These are phyloP conservation scores for Thermomyces lanuginosus DNA, from an alignment of 2,329 filamentous ascomycete genomes.

Conservation along the genomic window DNA sequence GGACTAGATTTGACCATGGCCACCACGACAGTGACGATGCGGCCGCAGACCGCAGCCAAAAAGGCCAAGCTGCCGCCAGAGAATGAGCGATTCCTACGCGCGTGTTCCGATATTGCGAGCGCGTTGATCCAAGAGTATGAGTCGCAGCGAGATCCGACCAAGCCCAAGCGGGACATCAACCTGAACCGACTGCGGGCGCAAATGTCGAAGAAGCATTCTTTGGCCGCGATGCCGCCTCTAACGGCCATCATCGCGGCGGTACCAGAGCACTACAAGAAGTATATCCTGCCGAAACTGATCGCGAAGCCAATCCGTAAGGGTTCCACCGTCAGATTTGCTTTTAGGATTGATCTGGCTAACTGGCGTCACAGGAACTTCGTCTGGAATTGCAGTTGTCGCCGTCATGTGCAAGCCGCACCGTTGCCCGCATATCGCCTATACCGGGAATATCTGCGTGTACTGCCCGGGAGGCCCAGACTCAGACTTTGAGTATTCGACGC, in stretches of 20 bases:
- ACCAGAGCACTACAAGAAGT: slow-evolving; percentile 99
- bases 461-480: slow-evolving; percentile 95
- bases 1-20: slow-evolving; percentile 34
- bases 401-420: slow-evolving; percentile 99
- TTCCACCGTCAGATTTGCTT: not conserved
- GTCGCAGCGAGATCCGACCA: slow-evolving; percentile 54
- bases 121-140: slow-evolving; percentile 91
- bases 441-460: slow-evolving; percentile 97
- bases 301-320: slow-evolving; percentile 78
- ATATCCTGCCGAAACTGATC: slow-evolving; percentile 87
- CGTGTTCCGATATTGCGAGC: slow-evolving; percentile 89
- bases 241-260: slow-evolving; percentile 96
- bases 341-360: not conserved
- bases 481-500: slow-evolving; percentile 97
- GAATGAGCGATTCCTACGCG: slow-evolving; percentile 84
- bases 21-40: slow-evolving; percentile 44
- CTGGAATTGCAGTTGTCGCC: slow-evolving; percentile 91
- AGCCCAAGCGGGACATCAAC: slow-evolving; percentile 72
- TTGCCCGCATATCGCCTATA: slow-evolving; percentile 95
- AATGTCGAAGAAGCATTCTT: slow-evolving; percentile 79
- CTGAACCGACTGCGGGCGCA: slow-evolving; percentile 76
- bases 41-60: slow-evolving; percentile 44
- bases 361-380: slow-evolving; percentile 54
- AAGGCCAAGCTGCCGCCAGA: slow-evolving; percentile 68
- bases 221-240: slow-evolving; percentile 74